Evolutionary conservation across 2,329 filamentous ascomycete genomes (phyloP), one percentile per base, ranked within the genome.

Genomic region (Fusarium sp.): DNA sequence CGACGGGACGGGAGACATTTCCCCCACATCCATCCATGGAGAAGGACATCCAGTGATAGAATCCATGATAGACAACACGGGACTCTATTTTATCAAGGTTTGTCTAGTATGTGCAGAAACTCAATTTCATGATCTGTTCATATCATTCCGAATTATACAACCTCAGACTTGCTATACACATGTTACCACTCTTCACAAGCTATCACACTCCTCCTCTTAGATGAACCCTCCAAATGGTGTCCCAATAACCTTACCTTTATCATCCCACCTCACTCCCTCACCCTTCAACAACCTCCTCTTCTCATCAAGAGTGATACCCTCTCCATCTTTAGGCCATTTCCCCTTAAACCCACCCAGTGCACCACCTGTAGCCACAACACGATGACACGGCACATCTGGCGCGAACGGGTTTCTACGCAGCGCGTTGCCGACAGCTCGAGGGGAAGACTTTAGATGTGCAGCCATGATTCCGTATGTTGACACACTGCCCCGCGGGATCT

Each of bases 401-500:
- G 93, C 93, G 73, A 95, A 97, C 0, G 93, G 93, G 76, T 97
- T 97, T 11, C 85, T 83, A 18, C 91, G 86, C 75, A 97, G 83
- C 3, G 92, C 92, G 62, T 92, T 93, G 16, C 92, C 92, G 7
- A 96, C 88, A 0, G 92, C 92, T 41, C 92, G 85, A 3, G 92
- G 91, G 5, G 91, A 92, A 23, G 91, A 93, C 12, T 82, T 78
- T 16, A 95, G 84, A 60, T 91, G 86, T 10, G 83, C 83, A 0
- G 93, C 88, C 54, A 97, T 82, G 2, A 90, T 83, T 4, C 87
- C 90, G 80, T 97, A 97, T 0, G 93, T 95, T 1, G 91, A 93
- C 74, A 94, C 91, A 55, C 84, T 83, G 33, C 93, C 93, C 16
- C 81, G 78, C 1, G 94, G 94, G 62, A 97, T 92, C 75, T 93